Evolutionary conservation across 2,329 filamentous ascomycete genomes (phyloP).

Genomic region (Ceratocystis variospora): DNA sequence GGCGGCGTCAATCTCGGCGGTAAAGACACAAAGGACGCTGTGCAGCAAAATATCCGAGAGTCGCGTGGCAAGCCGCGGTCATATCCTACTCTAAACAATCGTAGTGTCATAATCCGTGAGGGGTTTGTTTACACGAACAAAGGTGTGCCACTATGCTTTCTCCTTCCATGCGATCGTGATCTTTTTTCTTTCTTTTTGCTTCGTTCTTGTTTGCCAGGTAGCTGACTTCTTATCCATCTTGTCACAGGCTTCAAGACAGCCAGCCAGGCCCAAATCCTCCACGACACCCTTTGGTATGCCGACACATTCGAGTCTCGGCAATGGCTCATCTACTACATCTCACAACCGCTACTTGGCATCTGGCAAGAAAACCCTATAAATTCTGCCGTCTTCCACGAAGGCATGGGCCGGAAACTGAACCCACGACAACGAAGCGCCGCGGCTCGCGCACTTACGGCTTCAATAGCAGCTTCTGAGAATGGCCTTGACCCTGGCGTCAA

Average conservation of each 20-base stretch:
- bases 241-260: conserved; percentile 74
- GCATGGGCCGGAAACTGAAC: conserved; percentile 28
- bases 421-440: conserved; percentile 21
- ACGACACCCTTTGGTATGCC: conserved; percentile 76
- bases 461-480: conserved; percentile 23
- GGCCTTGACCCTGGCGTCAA: conserved; percentile 21
- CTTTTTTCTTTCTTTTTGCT: too few species aligned
- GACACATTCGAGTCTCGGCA: conserved; percentile 79
- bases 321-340: conserved; percentile 96
- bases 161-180: background rate
- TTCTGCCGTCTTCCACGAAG: conserved; percentile 46
- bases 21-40: conserved; percentile 34
- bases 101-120: conserved; percentile 90
- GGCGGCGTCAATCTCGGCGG: conserved; percentile 36
- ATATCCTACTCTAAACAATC: conserved; percentile 81
- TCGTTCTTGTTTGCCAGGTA: background rate
- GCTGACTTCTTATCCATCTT: conserved; percentile 1
- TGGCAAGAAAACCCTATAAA: conserved; percentile 64
- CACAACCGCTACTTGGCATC: conserved; percentile 68
- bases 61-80: conserved; percentile 86
- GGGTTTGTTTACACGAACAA: conserved; percentile 90
- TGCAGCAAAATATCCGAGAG: conserved; percentile 57
- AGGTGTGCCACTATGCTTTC: conserved; percentile 38
- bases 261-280: conserved; percentile 74
- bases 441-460: conserved; percentile 7